These are phyloP conservation scores for Pleurotus sapidus DNA, from an alignment of 768 basidiomycete species.

Conservation along the genomic window DNA sequence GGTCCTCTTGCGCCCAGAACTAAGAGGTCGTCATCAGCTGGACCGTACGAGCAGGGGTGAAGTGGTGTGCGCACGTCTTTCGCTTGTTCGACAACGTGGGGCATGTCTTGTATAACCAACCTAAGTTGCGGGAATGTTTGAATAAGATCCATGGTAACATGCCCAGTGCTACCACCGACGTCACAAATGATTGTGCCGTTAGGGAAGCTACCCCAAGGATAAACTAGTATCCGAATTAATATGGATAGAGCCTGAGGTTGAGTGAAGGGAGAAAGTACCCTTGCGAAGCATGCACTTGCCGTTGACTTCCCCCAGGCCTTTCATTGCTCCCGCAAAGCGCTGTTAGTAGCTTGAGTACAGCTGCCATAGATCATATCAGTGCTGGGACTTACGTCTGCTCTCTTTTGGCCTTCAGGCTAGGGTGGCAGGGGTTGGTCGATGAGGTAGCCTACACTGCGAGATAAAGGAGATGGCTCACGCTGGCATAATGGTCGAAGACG, in stretches of 20 bases:
- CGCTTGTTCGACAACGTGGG: slow-evolving; percentile 25
- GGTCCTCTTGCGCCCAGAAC: neutral
- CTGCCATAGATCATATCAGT: neutral
- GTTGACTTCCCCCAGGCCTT: slow-evolving; percentile 26
- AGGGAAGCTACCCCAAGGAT: slow-evolving; percentile 30
- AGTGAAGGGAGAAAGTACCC: slow-evolving; percentile 12
- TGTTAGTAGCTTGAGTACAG: neutral
- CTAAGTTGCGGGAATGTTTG: slow-evolving; percentile 30
- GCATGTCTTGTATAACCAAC: slow-evolving; percentile 36
- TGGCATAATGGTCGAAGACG: slow-evolving; percentile 14
- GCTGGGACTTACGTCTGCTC: slow-evolving; percentile 9
- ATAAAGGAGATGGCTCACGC: slow-evolving; percentile 4
- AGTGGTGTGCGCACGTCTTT: slow-evolving; percentile 13
- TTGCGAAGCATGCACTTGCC: slow-evolving; percentile 23
- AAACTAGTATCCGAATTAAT: slow-evolving; percentile 19
- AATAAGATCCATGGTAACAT: slow-evolving; percentile 27
- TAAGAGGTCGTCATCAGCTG: neutral
- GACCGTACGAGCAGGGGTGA: neutral
- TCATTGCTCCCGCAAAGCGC: slow-evolving; percentile 28
- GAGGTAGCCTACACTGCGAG: no score
- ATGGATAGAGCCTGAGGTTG: neutral
- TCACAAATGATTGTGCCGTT: slow-evolving; percentile 31
- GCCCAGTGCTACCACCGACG: slow-evolving; percentile 37
- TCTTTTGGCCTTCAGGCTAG: slow-evolving; percentile 13
- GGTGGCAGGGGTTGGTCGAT: neutral